Percentiles rank a stretch among this genome's conserved stretches.
These are phyloP conservation scores for Luvunga scandens DNA, from an alignment of 345 rosid genomes.

Conservation along the genomic window DNA sequence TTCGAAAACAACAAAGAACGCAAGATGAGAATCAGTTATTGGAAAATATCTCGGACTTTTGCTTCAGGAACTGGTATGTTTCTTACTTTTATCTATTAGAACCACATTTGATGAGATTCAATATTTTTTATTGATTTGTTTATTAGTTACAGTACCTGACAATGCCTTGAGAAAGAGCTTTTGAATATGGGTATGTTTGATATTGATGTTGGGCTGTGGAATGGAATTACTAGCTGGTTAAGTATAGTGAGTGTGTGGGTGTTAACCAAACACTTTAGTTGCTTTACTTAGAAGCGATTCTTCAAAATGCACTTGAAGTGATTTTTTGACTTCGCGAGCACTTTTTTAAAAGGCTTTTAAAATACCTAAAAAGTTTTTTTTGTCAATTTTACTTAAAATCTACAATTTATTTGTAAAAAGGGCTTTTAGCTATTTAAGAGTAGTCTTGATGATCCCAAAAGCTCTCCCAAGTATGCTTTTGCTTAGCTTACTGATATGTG, in stretches of 20 bases:
- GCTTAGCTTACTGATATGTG: not conserved
- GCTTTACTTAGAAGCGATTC: not conserved
- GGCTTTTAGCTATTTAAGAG: not conserved
- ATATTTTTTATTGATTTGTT: no score
- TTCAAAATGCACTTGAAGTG: not conserved
- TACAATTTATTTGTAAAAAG: not conserved
- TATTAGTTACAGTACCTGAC: not conserved
- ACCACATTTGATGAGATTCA: not conserved
- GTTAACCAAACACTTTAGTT: not conserved
- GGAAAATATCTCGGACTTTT: conserved; percentile 79
- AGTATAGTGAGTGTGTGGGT: not conserved
- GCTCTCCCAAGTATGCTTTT: not conserved
- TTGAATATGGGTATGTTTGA: not conserved
- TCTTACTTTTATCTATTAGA: not conserved
- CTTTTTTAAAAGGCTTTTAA: not conserved
- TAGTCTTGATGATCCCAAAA: not conserved
- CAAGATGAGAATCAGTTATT: conserved; percentile 95
- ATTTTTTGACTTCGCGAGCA: not conserved
- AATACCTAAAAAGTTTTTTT: not conserved
- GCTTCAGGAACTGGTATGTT: conserved; percentile 78
- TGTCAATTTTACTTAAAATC: not conserved
- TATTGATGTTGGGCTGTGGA: not conserved
- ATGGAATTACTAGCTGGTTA: not conserved
- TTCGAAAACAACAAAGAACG: conserved; percentile 74
- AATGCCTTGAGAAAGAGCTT: not conserved